Percentiles rank a stretch among this genome's conserved stretches.
These are phyloP conservation scores for Cornus suecica DNA, from an alignment of 148 eudicot genomes.

Conservation along the genomic window DNA sequence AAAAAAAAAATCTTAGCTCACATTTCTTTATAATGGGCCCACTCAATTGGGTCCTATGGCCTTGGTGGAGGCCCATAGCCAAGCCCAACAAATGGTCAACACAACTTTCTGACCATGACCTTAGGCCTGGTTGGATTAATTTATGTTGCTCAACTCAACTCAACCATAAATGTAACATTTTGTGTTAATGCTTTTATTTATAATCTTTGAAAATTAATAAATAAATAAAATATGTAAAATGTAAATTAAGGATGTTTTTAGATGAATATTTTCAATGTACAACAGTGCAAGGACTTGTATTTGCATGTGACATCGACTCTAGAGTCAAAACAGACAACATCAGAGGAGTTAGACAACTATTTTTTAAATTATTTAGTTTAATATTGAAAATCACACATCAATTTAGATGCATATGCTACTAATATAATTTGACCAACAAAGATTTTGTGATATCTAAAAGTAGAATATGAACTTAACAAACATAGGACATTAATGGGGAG, in stretches of 20 bases:
- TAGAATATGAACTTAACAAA: constrained; percentile 1
- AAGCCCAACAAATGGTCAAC: not conserved
- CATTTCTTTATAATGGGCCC: not conserved
- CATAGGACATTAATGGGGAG: not conserved
- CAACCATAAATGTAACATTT: not conserved
- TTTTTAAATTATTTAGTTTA: not conserved
- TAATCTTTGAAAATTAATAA: no score
- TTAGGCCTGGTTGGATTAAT: not conserved
- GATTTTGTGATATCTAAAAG: not conserved
- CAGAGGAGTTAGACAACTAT: not conserved
- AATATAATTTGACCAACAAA: not conserved
- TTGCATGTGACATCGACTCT: no score
- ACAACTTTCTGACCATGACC: not conserved
- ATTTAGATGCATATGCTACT: not conserved
- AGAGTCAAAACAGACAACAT: not conserved
- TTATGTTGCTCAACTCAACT: not conserved
- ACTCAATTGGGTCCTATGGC: not conserved
- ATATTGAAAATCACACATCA: not conserved
- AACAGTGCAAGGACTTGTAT: no score
- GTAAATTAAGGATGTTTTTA: no score
- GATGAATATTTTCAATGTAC: no score
- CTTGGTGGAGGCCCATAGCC: not conserved
- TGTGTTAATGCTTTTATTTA: no score
- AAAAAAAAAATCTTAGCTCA: no score
- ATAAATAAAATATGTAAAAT: no score